phyloP scores from a whole-genome alignment of 208 protist genomes.

The Acanthamoeba sp. region DNA sequence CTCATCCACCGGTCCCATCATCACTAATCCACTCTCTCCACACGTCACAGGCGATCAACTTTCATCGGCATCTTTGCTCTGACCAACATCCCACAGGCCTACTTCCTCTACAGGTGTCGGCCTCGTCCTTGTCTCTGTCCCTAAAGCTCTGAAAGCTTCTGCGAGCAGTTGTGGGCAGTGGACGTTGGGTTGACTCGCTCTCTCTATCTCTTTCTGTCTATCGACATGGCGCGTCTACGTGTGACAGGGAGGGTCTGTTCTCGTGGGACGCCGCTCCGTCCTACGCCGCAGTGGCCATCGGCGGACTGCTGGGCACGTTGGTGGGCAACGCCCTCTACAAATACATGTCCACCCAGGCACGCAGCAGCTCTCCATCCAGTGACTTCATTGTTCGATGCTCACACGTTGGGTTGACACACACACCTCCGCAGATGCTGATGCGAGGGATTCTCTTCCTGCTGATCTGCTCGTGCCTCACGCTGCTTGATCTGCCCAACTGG shows the following conservation, averaged over 20 bases:
- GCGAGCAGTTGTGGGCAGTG: no score
- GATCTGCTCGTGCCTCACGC: slow-evolving; percentile 13
- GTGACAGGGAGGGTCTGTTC: background rate
- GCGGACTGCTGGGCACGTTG: background rate
- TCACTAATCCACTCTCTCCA: background rate
- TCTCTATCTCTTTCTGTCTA: background rate
- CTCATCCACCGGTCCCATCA: background rate
- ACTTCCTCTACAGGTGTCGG: background rate
- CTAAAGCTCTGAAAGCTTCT: background rate
- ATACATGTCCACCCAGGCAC: slow-evolving; percentile 39
- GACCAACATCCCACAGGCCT: slow-evolving; percentile 29
- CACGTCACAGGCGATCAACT: background rate
- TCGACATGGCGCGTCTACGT: no score
- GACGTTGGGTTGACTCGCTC: no score
- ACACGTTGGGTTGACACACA: background rate
- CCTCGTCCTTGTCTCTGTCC: background rate
- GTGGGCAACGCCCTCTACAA: slow-evolving; percentile 12
- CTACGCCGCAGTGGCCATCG: slow-evolving; percentile 22
- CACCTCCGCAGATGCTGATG: background rate
- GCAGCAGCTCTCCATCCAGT: background rate
- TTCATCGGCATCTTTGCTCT: slow-evolving; percentile 27
- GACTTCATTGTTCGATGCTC: background rate
- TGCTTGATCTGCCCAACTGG: slow-evolving; percentile 34
- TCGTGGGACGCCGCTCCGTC: background rate
- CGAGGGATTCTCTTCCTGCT: slow-evolving; percentile 7